Evolutionary conservation across 345 rosid species (phyloP), one percentile per base, ranked within the genome.

Genomic region (Euphorbia peplus): DNA sequence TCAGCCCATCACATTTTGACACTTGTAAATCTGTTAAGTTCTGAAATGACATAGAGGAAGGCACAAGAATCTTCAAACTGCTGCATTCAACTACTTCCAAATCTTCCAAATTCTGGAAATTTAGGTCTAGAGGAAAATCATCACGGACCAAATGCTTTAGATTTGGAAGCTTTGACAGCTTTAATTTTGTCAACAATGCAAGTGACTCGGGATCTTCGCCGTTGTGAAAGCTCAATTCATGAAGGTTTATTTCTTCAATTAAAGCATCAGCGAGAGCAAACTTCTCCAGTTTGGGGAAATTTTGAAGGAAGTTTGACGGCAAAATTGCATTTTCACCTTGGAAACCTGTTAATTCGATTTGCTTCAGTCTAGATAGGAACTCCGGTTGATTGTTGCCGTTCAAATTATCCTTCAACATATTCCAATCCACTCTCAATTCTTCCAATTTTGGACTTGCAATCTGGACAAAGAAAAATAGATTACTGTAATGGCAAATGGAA

Each of bases 1-100:
- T 44, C 47, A 64, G 10, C 4, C 47, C 69, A 13, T 50, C 35
- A 53, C 75, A 71, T 8, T 54, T 8, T 1, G 56, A 37, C 8
- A 66, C 65, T 41, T 41, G 15, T 22, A 72, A 19, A 18, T 22
- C 16, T 9, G 0, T 25, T 13, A 65, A 29, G 18, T 30, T 63
- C 18, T 12, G 25, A 14, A 70, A 58, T 54, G 35, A 13, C 25
- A 35, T 28, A 0, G 69, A 35, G 22, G 41, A 41, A 21, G 60
- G 70, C 14, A 60, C 50, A 60, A 71, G 18, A 71, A 14, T 60
- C 2, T 15, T 15, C 66, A 69, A 44, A 2, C 32, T 51, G 22
- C 61, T 14, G 18, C 60, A 69, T 24, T 35, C 18, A 18, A 6
- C 3, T 21, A 60, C 51, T 35, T 39, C 3, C 3, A 57, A 30